These are phyloP conservation scores for Didymella keratinophila DNA, from an alignment of 2,329 filamentous ascomycete species.

Conservation along the genomic window DNA sequence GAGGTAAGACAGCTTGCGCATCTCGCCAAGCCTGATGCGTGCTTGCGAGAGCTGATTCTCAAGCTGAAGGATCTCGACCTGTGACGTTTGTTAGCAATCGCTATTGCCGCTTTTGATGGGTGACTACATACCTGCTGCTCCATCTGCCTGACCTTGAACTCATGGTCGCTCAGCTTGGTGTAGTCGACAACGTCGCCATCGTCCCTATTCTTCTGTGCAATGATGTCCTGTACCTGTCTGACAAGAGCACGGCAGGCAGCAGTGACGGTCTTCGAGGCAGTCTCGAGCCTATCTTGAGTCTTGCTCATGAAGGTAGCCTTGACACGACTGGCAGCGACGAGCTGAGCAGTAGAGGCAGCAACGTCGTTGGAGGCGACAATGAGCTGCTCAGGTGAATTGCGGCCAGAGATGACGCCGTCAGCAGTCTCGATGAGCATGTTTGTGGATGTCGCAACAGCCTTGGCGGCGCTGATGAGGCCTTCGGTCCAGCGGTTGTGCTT, in stretches of 20 bases:
- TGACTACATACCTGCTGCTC: conserved; percentile 87
- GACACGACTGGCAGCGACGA: conserved; percentile 93
- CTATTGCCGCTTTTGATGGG: not conserved
- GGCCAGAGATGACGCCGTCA: conserved; percentile 89
- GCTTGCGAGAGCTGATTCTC: conserved; percentile 86
- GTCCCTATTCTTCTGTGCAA: conserved; percentile 82
- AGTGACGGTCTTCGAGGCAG: conserved; percentile 91
- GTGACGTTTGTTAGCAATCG: conserved; percentile 26
- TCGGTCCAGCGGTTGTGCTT: conserved; percentile 99
- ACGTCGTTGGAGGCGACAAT: conserved; percentile 98
- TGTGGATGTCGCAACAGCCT: conserved; percentile 91
- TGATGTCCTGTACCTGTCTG: conserved; percentile 92
- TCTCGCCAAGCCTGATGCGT: conserved; percentile 86
- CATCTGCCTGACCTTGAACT: conserved; percentile 99
- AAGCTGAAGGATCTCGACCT: conserved; percentile 97
- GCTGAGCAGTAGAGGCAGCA: conserved; percentile 92
- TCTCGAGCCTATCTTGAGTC: conserved; percentile 90
- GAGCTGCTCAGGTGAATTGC: conserved; percentile 94
- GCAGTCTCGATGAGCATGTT: conserved; percentile 98
- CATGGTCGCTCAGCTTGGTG: conserved; percentile 83
- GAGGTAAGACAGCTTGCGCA: conserved; percentile 94
- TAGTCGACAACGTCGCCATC: conserved; percentile 87
- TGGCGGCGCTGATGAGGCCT: conserved; percentile 94
- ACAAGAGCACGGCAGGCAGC: conserved; percentile 87
- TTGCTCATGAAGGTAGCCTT: conserved; percentile 99